A percentile compares a stretch with the other conserved stretches of the same genome.
These are phyloP conservation scores for Talaromyces sp. DNA, from an alignment of 2,329 filamentous ascomycete genomes.

Conservation along the genomic window DNA sequence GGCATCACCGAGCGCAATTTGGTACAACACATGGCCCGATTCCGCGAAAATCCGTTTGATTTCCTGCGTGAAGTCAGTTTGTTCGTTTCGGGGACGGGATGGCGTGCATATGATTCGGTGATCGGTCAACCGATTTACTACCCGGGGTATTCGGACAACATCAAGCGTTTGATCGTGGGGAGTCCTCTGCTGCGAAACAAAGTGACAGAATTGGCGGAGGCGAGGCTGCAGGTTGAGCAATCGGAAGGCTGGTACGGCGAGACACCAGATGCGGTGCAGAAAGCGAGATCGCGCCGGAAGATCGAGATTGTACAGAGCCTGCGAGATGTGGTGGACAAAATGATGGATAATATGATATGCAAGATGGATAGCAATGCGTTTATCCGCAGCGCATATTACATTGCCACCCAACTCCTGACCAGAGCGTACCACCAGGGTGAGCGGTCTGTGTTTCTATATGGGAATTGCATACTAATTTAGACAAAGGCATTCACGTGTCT, in stretches of 20 bases:
- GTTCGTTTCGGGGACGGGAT: conserved; percentile 89
- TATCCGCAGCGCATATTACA: conserved; percentile 87
- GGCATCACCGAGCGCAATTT: conserved; percentile 51
- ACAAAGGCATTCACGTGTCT: conserved; percentile 79
- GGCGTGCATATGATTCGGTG: conserved; percentile 88
- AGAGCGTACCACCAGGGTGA: conserved; percentile 88
- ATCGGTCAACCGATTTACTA: conserved; percentile 95
- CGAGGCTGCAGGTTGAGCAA: conserved; percentile 72
- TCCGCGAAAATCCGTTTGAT: conserved; percentile 69
- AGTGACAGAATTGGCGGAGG: conserved; percentile 73
- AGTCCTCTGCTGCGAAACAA: conserved; percentile 72
- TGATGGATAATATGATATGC: conserved; percentile 96
- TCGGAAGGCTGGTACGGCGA: conserved; percentile 65
- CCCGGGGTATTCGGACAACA: conserved; percentile 83
- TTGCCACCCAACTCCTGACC: conserved; percentile 82
- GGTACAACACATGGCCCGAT: conserved; percentile 76
- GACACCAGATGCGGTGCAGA: conserved; percentile 30
- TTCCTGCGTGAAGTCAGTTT: conserved; percentile 92
- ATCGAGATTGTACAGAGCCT: conserved; percentile 70
- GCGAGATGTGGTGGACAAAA: conserved; percentile 75
- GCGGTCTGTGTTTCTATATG: conserved; percentile 11
- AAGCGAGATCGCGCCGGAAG: conserved; percentile 34
- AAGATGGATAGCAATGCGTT: conserved; percentile 96
- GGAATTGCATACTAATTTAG: conserved; percentile 1
- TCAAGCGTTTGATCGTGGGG: conserved; percentile 74